Conservation (phyloP, 75 land plant species). For the Picea glauca region DNA sequence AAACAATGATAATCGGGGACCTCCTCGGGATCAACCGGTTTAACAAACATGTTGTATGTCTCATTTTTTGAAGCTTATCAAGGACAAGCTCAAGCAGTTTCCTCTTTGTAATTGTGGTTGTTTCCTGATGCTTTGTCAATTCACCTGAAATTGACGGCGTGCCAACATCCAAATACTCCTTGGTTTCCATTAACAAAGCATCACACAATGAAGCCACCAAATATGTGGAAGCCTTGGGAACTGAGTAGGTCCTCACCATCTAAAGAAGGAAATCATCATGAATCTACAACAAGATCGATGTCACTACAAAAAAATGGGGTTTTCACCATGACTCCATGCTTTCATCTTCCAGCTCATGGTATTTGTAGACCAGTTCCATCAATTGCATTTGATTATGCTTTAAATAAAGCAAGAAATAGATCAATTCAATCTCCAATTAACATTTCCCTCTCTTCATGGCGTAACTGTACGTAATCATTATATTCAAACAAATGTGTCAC, state of each 20-base stretch:
- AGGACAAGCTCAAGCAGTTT: conserved; percentile 60
- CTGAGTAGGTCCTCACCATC: conserved; percentile 47
- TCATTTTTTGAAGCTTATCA: conserved; percentile 86
- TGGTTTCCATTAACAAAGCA: too few species aligned
- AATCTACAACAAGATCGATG: conserved; percentile 28
- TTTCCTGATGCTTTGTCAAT: conserved; percentile 27
- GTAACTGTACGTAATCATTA: too few species aligned
- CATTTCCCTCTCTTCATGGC: too few species aligned
- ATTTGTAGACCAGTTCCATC: conserved; percentile 37
- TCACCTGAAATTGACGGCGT: too few species aligned
- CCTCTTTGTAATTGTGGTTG: conserved; percentile 43
- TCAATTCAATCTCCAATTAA: too few species aligned
- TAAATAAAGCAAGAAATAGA: too few species aligned
- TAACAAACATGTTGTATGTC: conserved; percentile 80
- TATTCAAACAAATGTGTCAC: too few species aligned
- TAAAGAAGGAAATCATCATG: conserved; percentile 41
- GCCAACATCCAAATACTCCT: too few species aligned
- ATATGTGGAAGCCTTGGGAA: too few species aligned
- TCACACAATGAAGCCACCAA: too few species aligned
- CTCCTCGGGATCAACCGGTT: conserved; percentile 86
- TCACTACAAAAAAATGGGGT: conserved; percentile 47
- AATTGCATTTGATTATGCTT: conserved; percentile 7
- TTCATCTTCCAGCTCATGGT: conserved; percentile 43
- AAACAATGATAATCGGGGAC: conserved; percentile 88
- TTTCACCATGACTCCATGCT: conserved; percentile 39